Percentiles rank a stretch among this genome's conserved stretches.
phyloP scores from a whole-genome alignment of 2,329 filamentous ascomycete genomes.

The Arthrobotrys conoides region DNA sequence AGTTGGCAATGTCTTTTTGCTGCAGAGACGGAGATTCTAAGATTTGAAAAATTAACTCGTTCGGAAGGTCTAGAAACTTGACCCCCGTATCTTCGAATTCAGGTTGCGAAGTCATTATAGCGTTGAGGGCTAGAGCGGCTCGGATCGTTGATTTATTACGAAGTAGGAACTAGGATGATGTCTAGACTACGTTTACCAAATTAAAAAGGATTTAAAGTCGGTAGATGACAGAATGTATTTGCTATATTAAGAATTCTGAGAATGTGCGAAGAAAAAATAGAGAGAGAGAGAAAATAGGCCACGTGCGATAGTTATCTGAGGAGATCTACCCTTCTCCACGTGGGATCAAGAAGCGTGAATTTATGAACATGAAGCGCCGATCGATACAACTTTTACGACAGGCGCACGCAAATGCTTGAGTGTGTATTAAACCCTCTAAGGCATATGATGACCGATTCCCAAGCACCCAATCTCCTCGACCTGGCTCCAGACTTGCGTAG shows the following conservation, averaged over 20 bases:
- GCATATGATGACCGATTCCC: neutral
- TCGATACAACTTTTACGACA: neutral
- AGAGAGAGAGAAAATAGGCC: too few relatives aligned
- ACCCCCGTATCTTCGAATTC: neutral
- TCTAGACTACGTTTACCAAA: too few relatives aligned
- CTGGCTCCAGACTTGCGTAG: neutral
- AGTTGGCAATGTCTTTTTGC: neutral
- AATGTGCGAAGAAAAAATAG: too few relatives aligned
- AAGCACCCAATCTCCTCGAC: neutral
- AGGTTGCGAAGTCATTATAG: neutral
- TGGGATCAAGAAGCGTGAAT: neutral
- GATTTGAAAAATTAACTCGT: neutral
- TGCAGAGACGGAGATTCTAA: neutral
- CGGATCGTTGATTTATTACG: neutral
- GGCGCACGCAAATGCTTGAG: too few relatives aligned
- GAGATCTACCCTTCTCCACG: too few relatives aligned
- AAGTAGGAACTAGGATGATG: neutral
- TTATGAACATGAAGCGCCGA: neutral
- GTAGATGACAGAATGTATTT: too few relatives aligned
- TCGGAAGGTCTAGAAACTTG: neutral
- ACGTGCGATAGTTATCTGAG: too few relatives aligned
- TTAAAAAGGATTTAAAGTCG: too few relatives aligned
- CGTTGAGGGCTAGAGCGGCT: too few relatives aligned
- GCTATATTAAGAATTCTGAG: too few relatives aligned
- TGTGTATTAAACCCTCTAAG: neutral